Evolutionary conservation across 2,329 filamentous ascomycete genomes (phyloP), one percentile per base, ranked within the genome.

Genomic region (Fusarium incarnatum): DNA sequence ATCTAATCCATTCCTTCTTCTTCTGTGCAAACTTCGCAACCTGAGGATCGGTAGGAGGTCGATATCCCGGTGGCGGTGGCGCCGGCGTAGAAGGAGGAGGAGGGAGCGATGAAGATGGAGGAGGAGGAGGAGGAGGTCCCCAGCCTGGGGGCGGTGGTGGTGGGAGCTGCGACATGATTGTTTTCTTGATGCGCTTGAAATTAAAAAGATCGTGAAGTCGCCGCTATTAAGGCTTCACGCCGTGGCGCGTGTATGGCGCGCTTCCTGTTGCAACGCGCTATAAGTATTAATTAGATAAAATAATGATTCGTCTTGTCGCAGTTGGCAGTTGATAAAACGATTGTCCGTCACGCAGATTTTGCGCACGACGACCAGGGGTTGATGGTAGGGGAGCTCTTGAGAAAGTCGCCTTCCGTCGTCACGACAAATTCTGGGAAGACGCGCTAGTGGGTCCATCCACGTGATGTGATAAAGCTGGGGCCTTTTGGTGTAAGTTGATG

Each of bases 1-100:
- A 89, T 67, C 94, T 92, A 76, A 98, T 86, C 97, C 97, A 99
- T 90, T 98, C 94, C 80, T 94, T 97, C 87, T 98, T 99, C 87
- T 98, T 99, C 82, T 98, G 93, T 61, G 94, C 93, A 77, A 98
- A 97, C 83, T 99, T 99, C 55, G 94, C 94, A 76, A 93, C 87
- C 72, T 94, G 93, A 46, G 94, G 91, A 78, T 98, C 91, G 72
- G 90, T 87, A 25, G 91, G 88, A 45, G 94, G 94, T 69, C 90
- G 90, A 80, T 94, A 97, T 42, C 94, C 94, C 27, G 94, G 94
- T 25, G 94, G 94, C 56, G 94, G 94, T 68, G 94, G 94, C 56
- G 92, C 84, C 41, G 86, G 85, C 28, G 81, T 81, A 46, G 85
- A 81, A 3, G 87, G 86, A 23, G 87, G 87, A 40, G 87, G 86